Percentiles rank a stretch among this genome's conserved stretches.
phyloP scores from a whole-genome alignment of 2,329 filamentous ascomycete species.

The Aspergillus sp. region DNA sequence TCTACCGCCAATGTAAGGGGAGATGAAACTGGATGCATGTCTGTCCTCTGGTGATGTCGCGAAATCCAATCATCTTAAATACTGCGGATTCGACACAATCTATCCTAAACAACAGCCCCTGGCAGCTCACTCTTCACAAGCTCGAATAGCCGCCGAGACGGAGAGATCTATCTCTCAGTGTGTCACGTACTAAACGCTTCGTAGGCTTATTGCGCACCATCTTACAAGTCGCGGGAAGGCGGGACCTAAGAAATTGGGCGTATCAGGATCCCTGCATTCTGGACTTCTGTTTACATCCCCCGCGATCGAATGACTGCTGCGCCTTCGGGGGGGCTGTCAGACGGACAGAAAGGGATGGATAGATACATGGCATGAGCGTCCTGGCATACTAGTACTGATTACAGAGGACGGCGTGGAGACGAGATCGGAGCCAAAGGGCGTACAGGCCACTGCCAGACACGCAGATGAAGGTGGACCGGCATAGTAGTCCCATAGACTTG shows the following conservation, averaged over 20 bases:
- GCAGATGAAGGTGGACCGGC: background rate
- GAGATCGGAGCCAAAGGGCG: background rate
- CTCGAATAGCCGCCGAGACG: background rate
- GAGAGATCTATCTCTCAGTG: background rate
- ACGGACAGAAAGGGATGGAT: background rate
- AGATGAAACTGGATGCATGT: background rate
- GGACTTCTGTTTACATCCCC: background rate
- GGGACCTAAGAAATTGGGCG: background rate
- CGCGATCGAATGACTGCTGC: conserved; percentile 1
- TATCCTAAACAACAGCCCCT: background rate
- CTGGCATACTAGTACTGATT: background rate
- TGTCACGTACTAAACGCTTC: background rate
- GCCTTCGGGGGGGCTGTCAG: background rate
- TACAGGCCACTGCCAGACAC: background rate
- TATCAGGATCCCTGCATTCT: conserved; percentile 2
- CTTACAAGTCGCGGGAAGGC: background rate
- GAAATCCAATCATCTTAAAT: background rate
- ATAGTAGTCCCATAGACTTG: background rate
- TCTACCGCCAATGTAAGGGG: background rate
- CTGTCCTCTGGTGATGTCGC: background rate
- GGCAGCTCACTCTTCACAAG: background rate
- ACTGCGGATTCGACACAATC: background rate
- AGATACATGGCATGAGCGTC: no score
- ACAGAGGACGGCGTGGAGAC: background rate
- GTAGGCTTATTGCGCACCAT: background rate